Percentiles rank a stretch among this genome's conserved stretches.
phyloP scores from a whole-genome alignment of 192 early-diverging fungal species.

The Backusella luteola region DNA sequence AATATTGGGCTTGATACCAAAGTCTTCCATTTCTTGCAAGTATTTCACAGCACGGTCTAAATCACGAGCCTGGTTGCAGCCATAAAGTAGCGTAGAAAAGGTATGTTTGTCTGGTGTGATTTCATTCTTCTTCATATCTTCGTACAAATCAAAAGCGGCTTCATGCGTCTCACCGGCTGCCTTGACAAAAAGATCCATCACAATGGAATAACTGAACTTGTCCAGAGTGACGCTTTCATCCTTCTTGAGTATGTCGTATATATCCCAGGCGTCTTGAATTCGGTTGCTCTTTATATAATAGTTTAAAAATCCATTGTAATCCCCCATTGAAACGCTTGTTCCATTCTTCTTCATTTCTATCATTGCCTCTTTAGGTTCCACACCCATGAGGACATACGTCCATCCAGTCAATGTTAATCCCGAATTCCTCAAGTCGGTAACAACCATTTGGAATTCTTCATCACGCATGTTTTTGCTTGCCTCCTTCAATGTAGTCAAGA shows the following conservation, averaged over 20 bases:
- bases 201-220: constrained; percentile 35
- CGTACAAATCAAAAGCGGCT: constrained; percentile 23
- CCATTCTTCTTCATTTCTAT: constrained; percentile 1
- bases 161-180: constrained; percentile 9
- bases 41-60: constrained; percentile 10
- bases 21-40: constrained; percentile 26
- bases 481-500: constrained; percentile 1
- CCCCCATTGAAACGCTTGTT: background rate
- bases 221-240: constrained; percentile 14
- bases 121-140: constrained; percentile 33
- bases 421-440: background rate
- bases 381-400: constrained; percentile 16
- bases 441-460: constrained; percentile 8
- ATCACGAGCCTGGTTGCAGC: background rate
- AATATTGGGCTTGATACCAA: constrained; percentile 16
- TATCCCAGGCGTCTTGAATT: constrained; percentile 26
- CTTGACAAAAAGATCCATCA: constrained; percentile 36
- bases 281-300: constrained; percentile 23
- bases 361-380: constrained; percentile 12
- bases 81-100: constrained; percentile 25
- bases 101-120: constrained; percentile 21
- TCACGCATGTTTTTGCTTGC: background rate
- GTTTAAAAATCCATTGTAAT: constrained; percentile 36
- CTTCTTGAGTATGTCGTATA: constrained; percentile 26
- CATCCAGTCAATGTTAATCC: background rate